Evolutionary conservation across 345 rosid species (phyloP), one percentile per base, ranked within the genome.

Genomic region (Populus alba): DNA sequence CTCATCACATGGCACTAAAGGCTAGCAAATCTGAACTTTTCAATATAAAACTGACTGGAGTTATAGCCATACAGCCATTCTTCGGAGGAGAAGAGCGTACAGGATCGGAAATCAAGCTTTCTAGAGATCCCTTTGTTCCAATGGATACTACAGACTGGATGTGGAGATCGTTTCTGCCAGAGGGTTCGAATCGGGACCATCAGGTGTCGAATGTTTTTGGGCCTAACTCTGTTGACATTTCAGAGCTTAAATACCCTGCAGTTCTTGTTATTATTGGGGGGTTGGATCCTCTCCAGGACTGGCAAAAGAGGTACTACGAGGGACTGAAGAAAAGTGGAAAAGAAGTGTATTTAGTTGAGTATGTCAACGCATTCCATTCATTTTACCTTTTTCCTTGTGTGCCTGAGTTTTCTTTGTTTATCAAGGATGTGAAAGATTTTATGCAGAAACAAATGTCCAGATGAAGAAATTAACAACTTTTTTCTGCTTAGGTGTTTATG

Each of bases 11-110:
- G 7, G 66, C 66, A 3, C 1, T 78, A 0, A 51, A 66, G 49
- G 81, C 81, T 1, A 17, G 39, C 17, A 38, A 38, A 29, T 12
- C 25, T 17, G 39, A 66, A 7, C 63, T 78, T 13, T 27, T 27
- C 7, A 7, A 17, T 7, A 13, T 79, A 9, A 33, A 67, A 39
- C 20, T 73, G 6, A 66, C 67, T 0, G 81, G 81, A 23, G 22
- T 23, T 8, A 71, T 72, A 25, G 13, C 38, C 12, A 35, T 78
- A 8, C 82, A 79, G 57, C 70, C 78, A 10, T 79, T 79, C 25
- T 74, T 74, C 11, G 82, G 82, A 22, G 82, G 82, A 11, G 78
- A 79, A 33, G 77, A 66, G 6, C 22, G 81, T 18, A 78, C 81
- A 2, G 68, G 73, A 27, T 78, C 77, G 10, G 81, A 78, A 27